A percentile compares a stretch with the other conserved stretches of the same genome.
Conservation (phyloP, 2,329 filamentous ascomycete species). For the Bipolaris bicolor region DNA sequence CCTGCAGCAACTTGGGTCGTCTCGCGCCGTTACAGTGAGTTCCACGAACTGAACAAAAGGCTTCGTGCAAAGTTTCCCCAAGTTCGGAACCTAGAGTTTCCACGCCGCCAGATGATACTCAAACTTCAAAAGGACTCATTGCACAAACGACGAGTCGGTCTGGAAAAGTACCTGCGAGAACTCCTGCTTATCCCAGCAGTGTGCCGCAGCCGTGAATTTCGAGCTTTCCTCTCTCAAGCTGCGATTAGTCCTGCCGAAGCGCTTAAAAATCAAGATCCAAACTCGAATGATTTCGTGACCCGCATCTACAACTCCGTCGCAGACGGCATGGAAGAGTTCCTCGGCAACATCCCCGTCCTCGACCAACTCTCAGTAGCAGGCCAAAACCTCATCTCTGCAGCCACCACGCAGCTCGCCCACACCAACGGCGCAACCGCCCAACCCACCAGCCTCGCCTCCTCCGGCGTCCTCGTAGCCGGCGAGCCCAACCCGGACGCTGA, state of each 20-base stretch:
- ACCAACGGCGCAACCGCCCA: constrained; percentile 31
- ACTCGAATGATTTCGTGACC: constrained; percentile 79
- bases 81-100: constrained; percentile 89
- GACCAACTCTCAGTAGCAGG: constrained; percentile 93
- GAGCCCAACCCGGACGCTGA: constrained; percentile 66
- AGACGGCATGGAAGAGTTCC: constrained; percentile 96
- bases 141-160: constrained; percentile 79
- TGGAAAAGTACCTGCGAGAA: constrained; percentile 82
- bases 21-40: constrained; percentile 93
- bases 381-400: constrained; percentile 85
- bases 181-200: constrained; percentile 88
- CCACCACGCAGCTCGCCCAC: constrained; percentile 58
- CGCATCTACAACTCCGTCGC: constrained; percentile 95
- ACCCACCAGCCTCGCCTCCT: constrained; percentile 19
- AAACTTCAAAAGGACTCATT: constrained; percentile 96
- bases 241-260: constrained; percentile 73
- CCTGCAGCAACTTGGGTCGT: constrained; percentile 94
- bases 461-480: constrained; percentile 48
- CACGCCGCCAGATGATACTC: constrained; percentile 88
- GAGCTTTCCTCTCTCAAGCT: constrained; percentile 87
- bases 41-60: constrained; percentile 91
- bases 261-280: constrained; percentile 65
- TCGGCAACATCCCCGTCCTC: constrained; percentile 93
- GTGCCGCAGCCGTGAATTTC: constrained; percentile 88
- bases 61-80: constrained; percentile 84